Percentiles rank a stretch among this genome's conserved stretches.
phyloP scores from a whole-genome alignment of 1,284 basidiomycete genomes.

The Rhodotorula sp. region DNA sequence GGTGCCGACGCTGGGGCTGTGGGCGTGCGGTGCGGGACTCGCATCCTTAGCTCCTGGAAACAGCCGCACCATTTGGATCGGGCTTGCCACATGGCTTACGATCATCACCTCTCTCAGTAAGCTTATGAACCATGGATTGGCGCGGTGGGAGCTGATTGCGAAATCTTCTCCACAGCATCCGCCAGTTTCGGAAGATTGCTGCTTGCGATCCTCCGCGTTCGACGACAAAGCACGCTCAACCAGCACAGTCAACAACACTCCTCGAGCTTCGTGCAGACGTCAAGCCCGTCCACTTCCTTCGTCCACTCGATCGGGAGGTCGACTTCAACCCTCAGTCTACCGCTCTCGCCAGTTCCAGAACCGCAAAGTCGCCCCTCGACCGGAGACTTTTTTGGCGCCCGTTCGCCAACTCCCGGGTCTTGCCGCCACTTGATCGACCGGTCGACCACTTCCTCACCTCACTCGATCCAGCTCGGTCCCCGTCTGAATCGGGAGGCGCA shows the following conservation, averaged over 20 bases:
- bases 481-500: not conserved
- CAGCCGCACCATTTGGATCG: slow-evolving; percentile 17
- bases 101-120: slow-evolving; percentile 11
- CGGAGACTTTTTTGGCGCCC: slow-evolving; percentile 1
- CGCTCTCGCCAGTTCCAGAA: not conserved
- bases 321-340: slow-evolving; percentile 2
- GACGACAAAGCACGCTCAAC: not conserved
- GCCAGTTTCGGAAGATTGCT: slow-evolving; percentile 37
- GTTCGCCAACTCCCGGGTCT: slow-evolving; percentile 35
- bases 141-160: too few species aligned
- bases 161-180: not conserved
- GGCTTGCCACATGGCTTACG: slow-evolving; percentile 23
- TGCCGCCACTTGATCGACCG: slow-evolving; percentile 21
- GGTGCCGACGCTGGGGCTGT: slow-evolving; percentile 20
- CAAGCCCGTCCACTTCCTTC: slow-evolving; percentile 30
- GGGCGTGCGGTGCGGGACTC: slow-evolving; percentile 22
- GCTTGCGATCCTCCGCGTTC: slow-evolving; percentile 37
- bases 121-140: not conserved
- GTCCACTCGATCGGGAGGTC: slow-evolving; percentile 24
- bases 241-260: too few species aligned
- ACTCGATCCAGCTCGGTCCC: slow-evolving; percentile 1
- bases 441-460: not conserved
- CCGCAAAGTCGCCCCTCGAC: slow-evolving; percentile 2
- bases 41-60: not conserved
- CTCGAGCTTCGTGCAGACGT: slow-evolving; percentile 6